phyloP scores from a whole-genome alignment of 2,329 filamentous ascomycete genomes.

The Pezicula radicicola region DNA sequence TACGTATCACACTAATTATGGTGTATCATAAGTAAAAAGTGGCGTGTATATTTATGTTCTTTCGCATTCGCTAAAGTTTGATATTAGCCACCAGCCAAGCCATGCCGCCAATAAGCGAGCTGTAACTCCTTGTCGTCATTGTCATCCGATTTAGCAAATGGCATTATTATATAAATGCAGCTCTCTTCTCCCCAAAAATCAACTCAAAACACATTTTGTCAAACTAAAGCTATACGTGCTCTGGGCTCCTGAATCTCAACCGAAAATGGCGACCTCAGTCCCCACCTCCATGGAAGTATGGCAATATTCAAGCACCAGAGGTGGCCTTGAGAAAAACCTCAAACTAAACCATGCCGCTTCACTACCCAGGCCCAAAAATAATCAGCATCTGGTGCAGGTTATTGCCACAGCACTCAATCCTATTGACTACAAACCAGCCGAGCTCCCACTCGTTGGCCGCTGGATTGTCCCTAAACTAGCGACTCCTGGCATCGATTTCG shows the following conservation, averaged over 20 bases:
- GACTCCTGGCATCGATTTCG: slow-evolving; percentile 33
- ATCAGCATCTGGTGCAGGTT: slow-evolving; percentile 13
- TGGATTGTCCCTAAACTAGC: slow-evolving; percentile 38
- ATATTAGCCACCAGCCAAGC: too few relatives aligned
- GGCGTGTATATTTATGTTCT: too few relatives aligned
- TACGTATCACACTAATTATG: too few relatives aligned
- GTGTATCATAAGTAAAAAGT: too few relatives aligned
- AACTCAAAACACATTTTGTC: too few relatives aligned
- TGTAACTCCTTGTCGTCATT: too few relatives aligned
- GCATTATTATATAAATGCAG: too few relatives aligned
- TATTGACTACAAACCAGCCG: slow-evolving; percentile 60
- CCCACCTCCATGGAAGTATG: slow-evolving; percentile 9
- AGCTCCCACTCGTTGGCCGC: slow-evolving; percentile 40
- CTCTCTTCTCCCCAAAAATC: too few relatives aligned
- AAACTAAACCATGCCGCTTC: slow-evolving; percentile 8
- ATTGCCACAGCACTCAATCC: slow-evolving; percentile 16
- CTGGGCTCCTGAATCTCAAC: not conserved
- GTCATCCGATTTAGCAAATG: too few relatives aligned
- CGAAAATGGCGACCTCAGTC: not conserved
- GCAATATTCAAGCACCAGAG: slow-evolving; percentile 11
- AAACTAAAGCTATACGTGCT: too few relatives aligned
- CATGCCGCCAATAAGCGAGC: too few relatives aligned
- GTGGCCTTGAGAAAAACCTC: slow-evolving; percentile 13
- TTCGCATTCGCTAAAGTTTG: too few relatives aligned
- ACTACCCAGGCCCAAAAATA: slow-evolving; percentile 5